phyloP scores from a whole-genome alignment of 495 filamentous ascomycete genomes.

The Letharia lupina region DNA sequence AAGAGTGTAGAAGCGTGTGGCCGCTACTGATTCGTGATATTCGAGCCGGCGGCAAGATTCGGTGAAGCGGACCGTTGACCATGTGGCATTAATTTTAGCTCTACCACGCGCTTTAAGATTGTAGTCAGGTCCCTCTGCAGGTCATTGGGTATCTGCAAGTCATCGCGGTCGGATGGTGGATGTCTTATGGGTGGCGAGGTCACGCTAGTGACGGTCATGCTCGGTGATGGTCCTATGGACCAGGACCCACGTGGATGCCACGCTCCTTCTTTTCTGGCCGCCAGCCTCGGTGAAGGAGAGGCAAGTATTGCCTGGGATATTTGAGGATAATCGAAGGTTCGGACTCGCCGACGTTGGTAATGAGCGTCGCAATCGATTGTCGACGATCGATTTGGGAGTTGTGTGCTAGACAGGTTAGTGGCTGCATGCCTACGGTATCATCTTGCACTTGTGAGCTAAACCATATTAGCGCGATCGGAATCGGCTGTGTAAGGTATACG shows the following conservation, averaged over 20 bases:
- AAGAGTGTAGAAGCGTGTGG: background rate
- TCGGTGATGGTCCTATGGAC: background rate
- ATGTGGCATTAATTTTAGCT: background rate
- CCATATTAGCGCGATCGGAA: background rate
- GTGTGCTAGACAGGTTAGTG: background rate
- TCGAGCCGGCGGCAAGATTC: constrained; percentile 1
- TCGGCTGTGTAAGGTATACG: background rate
- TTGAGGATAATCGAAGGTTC: background rate
- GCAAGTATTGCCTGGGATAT: background rate
- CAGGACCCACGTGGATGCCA: background rate
- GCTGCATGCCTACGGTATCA: background rate
- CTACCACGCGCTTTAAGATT: background rate
- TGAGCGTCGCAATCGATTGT: background rate
- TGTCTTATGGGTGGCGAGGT: background rate
- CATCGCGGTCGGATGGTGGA: background rate
- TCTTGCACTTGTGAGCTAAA: background rate
- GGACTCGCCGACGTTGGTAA: background rate
- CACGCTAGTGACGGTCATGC: background rate
- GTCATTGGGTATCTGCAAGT: background rate
- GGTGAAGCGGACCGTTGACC: constrained; percentile 3
- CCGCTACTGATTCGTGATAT: background rate
- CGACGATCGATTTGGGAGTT: background rate
- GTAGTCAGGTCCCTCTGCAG: background rate
- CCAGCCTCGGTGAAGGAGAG: background rate
- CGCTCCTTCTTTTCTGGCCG: background rate